Evolutionary conservation across 805 yeast genomes (phyloP).

Genomic region (Yamadazyma akitaensis): DNA sequence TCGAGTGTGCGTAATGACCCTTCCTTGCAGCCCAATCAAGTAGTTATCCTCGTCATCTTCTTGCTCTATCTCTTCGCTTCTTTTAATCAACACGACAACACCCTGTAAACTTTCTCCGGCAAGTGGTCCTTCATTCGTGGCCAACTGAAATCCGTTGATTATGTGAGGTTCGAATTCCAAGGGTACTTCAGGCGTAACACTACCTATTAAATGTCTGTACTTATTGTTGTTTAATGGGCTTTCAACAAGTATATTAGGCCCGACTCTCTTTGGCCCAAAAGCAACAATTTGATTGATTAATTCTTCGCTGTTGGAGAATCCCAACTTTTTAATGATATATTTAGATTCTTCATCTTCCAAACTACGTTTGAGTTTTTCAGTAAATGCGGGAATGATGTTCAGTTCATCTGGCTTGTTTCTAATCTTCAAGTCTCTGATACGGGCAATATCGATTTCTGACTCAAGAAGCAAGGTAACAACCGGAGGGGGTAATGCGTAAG

Average conservation of each 20-base stretch:
- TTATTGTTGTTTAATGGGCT: slow-evolving; percentile 26
- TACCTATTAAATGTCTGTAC: slow-evolving; percentile 27
- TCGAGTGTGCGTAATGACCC: slow-evolving; percentile 68
- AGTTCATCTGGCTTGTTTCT: slow-evolving; percentile 12
- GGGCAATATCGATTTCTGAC: slow-evolving; percentile 43
- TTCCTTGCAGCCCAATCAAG: slow-evolving; percentile 57
- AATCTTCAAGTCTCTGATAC: slow-evolving; percentile 21
- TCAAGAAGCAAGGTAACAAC: slow-evolving; percentile 48
- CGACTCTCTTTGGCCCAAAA: slow-evolving; percentile 76
- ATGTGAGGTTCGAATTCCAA: slow-evolving; percentile 57
- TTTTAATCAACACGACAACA: slow-evolving; percentile 47
- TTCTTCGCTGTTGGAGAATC: slow-evolving; percentile 16
- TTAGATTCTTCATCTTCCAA: slow-evolving; percentile 8
- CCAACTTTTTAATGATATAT: slow-evolving; percentile 9
- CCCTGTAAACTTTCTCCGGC: slow-evolving; percentile 88
- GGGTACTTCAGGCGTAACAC: slow-evolving; percentile 10
- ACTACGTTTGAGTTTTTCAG: slow-evolving; percentile 8
- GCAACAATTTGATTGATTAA: slow-evolving; percentile 44
- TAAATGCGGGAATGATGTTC: slow-evolving; percentile 8
- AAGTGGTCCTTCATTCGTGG: slow-evolving; percentile 82
- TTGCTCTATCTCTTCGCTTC: slow-evolving; percentile 19
- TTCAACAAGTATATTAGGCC: slow-evolving; percentile 73
- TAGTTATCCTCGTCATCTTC: slow-evolving; percentile 21
- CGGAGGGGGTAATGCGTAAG: slow-evolving; percentile 56
- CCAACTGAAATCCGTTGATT: slow-evolving; percentile 80